Conservation (phyloP, 495 filamentous ascomycete species). For the Annulohypoxylon nitens region DNA sequence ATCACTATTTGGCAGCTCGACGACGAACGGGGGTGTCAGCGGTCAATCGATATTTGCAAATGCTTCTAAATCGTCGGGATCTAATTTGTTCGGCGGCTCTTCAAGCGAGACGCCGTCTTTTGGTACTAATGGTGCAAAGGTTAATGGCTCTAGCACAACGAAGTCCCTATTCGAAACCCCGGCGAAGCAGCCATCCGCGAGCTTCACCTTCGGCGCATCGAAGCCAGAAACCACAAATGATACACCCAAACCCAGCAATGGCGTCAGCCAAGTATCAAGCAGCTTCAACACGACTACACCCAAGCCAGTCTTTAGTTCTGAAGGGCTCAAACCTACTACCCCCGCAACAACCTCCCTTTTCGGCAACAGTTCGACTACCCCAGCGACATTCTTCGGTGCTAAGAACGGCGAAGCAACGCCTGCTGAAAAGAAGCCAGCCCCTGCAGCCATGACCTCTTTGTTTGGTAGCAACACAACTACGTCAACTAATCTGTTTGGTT, state of each 20-base stretch:
- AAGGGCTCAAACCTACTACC: slow-evolving; percentile 36
- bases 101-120: slow-evolving; percentile 30
- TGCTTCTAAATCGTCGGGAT: slow-evolving; percentile 13
- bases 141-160: slow-evolving; percentile 33
- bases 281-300: slow-evolving; percentile 27
- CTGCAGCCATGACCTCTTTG: slow-evolving; percentile 33
- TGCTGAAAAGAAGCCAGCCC: slow-evolving; percentile 41
- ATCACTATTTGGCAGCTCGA: slow-evolving; percentile 30
- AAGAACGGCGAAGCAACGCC: slow-evolving; percentile 48
- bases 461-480: slow-evolving; percentile 48
- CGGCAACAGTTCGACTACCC: slow-evolving; percentile 35
- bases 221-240: slow-evolving; percentile 18
- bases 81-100: slow-evolving; percentile 51
- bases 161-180: slow-evolving; percentile 43
- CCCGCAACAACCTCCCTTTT: slow-evolving; percentile 47
- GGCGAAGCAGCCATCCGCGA: slow-evolving; percentile 39
- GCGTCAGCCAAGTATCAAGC: slow-evolving; percentile 27
- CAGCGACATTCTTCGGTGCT: slow-evolving; percentile 36
- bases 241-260: slow-evolving; percentile 16
- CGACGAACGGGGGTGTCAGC: neutral
- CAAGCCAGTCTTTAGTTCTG: slow-evolving; percentile 51
- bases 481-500: slow-evolving; percentile 27
- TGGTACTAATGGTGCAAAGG: slow-evolving; percentile 8
- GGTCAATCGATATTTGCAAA: slow-evolving; percentile 24
- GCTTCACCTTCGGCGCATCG: slow-evolving; percentile 54